Evolutionary conservation across 2,329 filamentous ascomycete species (phyloP).

Genomic region (Metarhizium guizhouense): DNA sequence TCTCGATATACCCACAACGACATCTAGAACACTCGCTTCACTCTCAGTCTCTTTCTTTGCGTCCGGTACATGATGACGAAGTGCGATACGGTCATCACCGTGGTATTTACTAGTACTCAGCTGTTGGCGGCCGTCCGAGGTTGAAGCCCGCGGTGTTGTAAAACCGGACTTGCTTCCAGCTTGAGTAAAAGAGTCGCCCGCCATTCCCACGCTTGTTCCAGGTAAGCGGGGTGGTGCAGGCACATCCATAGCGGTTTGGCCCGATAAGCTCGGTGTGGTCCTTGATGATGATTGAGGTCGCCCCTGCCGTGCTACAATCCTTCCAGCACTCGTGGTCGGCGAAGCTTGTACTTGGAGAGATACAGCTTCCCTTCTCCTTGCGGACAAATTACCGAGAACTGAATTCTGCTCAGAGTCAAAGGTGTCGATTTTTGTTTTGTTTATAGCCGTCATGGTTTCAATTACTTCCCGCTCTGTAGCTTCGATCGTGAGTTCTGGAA

Average conservation of each 20-base stretch:
- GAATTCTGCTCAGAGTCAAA: background rate
- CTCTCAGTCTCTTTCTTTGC: constrained; percentile 15
- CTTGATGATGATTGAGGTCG: background rate
- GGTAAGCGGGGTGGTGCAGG: background rate
- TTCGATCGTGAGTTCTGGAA: constrained; percentile 31
- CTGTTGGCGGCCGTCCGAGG: background rate
- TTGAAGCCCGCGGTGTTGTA: background rate
- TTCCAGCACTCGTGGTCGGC: background rate
- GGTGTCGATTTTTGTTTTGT: constrained; percentile 1
- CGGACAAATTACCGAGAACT: constrained; percentile 7
- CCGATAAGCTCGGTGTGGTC: background rate
- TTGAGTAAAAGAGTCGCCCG: background rate
- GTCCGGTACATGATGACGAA: background rate
- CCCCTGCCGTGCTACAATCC: background rate
- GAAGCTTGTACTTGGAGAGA: background rate
- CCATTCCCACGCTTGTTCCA: background rate
- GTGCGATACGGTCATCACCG: background rate
- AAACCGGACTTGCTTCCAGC: background rate
- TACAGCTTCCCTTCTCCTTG: constrained; percentile 8
- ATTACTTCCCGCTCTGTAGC: constrained; percentile 38
- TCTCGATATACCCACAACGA: constrained; percentile 83
- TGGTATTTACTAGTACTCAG: background rate
- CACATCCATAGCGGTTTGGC: background rate
- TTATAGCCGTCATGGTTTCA: constrained; percentile 16
- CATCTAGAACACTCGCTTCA: constrained; percentile 32